Percentiles rank a stretch among this genome's conserved stretches.
phyloP scores from a whole-genome alignment of 2,329 filamentous ascomycete genomes.

The Cercospora sojina region DNA sequence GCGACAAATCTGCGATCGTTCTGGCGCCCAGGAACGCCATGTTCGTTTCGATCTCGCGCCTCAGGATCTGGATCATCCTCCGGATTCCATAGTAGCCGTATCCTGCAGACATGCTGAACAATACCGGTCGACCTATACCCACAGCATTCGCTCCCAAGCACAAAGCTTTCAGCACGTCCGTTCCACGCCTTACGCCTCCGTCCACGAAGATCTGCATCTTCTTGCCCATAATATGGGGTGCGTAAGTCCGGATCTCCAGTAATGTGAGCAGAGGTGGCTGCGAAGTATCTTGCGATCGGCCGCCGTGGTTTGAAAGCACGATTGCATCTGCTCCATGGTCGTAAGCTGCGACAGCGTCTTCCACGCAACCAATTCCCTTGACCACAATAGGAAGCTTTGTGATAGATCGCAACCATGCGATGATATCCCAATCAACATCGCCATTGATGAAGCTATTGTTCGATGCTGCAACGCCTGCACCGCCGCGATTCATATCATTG shows the following conservation, averaged over 20 bases:
- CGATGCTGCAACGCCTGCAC: slow-evolving; percentile 26
- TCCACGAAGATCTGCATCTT: slow-evolving; percentile 58
- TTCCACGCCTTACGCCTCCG: slow-evolving; percentile 63
- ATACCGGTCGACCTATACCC: slow-evolving; percentile 60
- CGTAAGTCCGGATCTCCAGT: slow-evolving; percentile 60
- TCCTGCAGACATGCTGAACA: slow-evolving; percentile 54
- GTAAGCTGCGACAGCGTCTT: slow-evolving; percentile 44
- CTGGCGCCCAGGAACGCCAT: slow-evolving; percentile 65
- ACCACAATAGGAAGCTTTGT: slow-evolving; percentile 38
- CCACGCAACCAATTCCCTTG: slow-evolving; percentile 43
- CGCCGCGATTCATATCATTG: slow-evolving; percentile 20
- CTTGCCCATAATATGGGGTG: slow-evolving; percentile 47
- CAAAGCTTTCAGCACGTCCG: slow-evolving; percentile 66
- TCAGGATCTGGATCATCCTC: slow-evolving; percentile 46
- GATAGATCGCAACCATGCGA: slow-evolving; percentile 25
- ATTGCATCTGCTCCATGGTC: slow-evolving; percentile 48
- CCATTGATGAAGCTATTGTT: slow-evolving; percentile 32
- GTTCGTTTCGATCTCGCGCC: slow-evolving; percentile 62
- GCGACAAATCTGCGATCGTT: slow-evolving; percentile 57
- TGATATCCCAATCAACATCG: slow-evolving; percentile 30
- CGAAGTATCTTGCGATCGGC: slow-evolving; percentile 50
- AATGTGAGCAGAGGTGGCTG: slow-evolving; percentile 59
- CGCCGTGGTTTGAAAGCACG: slow-evolving; percentile 49
- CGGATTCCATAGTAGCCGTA: slow-evolving; percentile 57
- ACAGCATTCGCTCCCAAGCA: slow-evolving; percentile 63